Percentiles rank a stretch among this genome's conserved stretches.
Evolutionary conservation across 805 yeast genomes (phyloP).

Genomic region (Wickerhamiella siamensis): DNA sequence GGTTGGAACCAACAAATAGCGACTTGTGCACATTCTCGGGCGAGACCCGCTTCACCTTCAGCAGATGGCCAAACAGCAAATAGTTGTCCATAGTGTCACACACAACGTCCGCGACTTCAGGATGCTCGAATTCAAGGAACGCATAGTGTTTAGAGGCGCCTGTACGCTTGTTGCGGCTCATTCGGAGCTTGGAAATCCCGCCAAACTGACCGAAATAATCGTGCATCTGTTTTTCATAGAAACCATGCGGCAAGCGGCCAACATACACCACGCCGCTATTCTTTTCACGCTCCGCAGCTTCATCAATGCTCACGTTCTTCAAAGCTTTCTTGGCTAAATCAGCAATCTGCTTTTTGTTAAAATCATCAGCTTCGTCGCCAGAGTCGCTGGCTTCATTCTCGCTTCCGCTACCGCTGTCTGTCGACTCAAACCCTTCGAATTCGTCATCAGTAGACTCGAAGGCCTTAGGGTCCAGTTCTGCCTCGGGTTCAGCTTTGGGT

Average conservation of each 20-base stretch:
- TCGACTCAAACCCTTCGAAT: slow-evolving; percentile 11
- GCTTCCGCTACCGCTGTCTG: slow-evolving; percentile 5
- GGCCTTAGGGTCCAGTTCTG: slow-evolving; percentile 9
- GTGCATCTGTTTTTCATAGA: slow-evolving; percentile 58
- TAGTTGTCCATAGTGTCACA: slow-evolving; percentile 95
- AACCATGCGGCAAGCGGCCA: slow-evolving; percentile 87
- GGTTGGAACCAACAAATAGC: slow-evolving; percentile 44
- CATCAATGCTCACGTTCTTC: neutral
- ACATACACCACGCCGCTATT: slow-evolving; percentile 61
- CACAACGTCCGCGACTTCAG: slow-evolving; percentile 73
- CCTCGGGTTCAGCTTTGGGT: neutral
- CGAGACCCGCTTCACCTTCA: slow-evolving; percentile 51
- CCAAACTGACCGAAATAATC: slow-evolving; percentile 88
- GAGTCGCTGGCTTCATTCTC: slow-evolving; percentile 3
- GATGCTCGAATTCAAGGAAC: slow-evolving; percentile 64
- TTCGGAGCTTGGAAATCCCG: slow-evolving; percentile 55
- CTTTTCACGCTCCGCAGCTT: neutral
- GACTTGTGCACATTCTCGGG: slow-evolving; percentile 29
- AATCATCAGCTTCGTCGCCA: slow-evolving; percentile 1
- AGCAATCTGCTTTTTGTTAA: slow-evolving; percentile 3
- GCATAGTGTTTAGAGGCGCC: slow-evolving; percentile 89
- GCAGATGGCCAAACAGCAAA: slow-evolving; percentile 70
- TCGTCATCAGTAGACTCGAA: slow-evolving; percentile 18
- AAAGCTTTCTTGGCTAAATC: slow-evolving; percentile 6
- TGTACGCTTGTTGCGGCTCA: slow-evolving; percentile 79